Conservation (phyloP, 805 yeast genomes). For the Starmerella ratchasimensis region DNA sequence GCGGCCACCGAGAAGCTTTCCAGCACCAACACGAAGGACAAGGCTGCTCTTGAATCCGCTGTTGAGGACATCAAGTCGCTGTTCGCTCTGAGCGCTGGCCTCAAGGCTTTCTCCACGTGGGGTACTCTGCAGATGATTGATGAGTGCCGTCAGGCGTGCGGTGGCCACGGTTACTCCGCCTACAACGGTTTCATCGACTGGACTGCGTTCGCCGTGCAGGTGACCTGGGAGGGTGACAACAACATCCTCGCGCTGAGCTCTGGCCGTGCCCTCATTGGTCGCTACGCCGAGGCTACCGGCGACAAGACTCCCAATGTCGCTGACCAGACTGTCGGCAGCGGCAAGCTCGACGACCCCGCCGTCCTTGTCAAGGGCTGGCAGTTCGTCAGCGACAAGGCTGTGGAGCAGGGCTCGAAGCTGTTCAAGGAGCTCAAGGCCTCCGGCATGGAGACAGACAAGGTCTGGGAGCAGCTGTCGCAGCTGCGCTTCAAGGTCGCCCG, state of each 20-base stretch:
- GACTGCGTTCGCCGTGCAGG: slow-evolving; percentile 61
- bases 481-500: slow-evolving; percentile 31
- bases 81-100: slow-evolving; percentile 73
- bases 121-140: slow-evolving; percentile 64
- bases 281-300: slow-evolving; percentile 35
- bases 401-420: slow-evolving; percentile 25
- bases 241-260: slow-evolving; percentile 70
- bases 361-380: slow-evolving; percentile 29
- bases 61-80: slow-evolving; percentile 58
- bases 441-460: slow-evolving; percentile 24
- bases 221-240: slow-evolving; percentile 98
- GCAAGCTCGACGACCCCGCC: slow-evolving; percentile 21
- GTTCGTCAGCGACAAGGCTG: slow-evolving; percentile 25
- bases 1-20: slow-evolving; percentile 30
- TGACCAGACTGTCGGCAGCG: slow-evolving; percentile 14
- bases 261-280: slow-evolving; percentile 59
- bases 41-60: slow-evolving; percentile 33
- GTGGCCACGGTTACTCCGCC: slow-evolving; percentile 93
- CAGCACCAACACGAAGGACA: slow-evolving; percentile 30
- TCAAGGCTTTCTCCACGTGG: slow-evolving; percentile 88
- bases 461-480: slow-evolving; percentile 31
- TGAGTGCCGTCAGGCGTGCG: slow-evolving; percentile 85
- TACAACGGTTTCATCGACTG: slow-evolving; percentile 83
- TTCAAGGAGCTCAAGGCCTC: slow-evolving; percentile 18
- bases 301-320: slow-evolving; percentile 18